Conservation (phyloP, 495 filamentous ascomycete species). For the Rusavskia elegans region DNA sequence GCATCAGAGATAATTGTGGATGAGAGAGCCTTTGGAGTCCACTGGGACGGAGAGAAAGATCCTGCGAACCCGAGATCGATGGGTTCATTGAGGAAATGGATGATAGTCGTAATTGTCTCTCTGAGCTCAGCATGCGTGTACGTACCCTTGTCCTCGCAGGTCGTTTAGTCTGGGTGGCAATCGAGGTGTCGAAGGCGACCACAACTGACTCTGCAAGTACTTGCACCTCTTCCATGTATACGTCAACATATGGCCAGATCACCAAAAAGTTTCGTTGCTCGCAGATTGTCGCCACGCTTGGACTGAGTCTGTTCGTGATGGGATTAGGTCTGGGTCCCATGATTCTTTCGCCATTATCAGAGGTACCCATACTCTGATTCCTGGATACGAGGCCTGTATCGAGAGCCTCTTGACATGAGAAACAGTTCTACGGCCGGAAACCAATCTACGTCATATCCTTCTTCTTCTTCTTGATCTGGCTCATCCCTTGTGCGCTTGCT, state of each 20-base stretch:
- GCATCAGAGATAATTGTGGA: background rate
- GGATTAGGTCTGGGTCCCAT: conserved; percentile 30
- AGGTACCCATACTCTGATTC: conserved; percentile 19
- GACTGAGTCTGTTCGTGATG: conserved; percentile 64
- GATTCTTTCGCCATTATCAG: conserved; percentile 42
- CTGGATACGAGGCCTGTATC: background rate
- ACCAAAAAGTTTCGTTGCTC: conserved; percentile 57
- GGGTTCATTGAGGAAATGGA: conserved; percentile 54
- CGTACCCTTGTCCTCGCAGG: conserved; percentile 20
- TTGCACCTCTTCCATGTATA: conserved; percentile 79
- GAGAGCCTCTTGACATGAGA: background rate
- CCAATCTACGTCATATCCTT: conserved; percentile 74
- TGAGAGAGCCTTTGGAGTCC: conserved; percentile 36
- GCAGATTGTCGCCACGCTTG: conserved; percentile 57
- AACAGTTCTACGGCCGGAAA: conserved; percentile 78
- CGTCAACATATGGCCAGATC: conserved; percentile 70
- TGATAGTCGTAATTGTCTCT: conserved; percentile 56
- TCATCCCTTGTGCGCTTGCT: conserved; percentile 80
- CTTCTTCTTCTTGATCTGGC: conserved; percentile 62
- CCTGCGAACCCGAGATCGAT: conserved; percentile 57
- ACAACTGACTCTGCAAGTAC: conserved; percentile 35
- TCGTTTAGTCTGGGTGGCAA: background rate
- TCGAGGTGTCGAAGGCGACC: background rate
- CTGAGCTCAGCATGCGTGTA: conserved; percentile 71
- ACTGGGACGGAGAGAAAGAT: conserved; percentile 59